Conservation (phyloP, 2,329 filamentous ascomycete species). For the Shiraia bambusicola region DNA sequence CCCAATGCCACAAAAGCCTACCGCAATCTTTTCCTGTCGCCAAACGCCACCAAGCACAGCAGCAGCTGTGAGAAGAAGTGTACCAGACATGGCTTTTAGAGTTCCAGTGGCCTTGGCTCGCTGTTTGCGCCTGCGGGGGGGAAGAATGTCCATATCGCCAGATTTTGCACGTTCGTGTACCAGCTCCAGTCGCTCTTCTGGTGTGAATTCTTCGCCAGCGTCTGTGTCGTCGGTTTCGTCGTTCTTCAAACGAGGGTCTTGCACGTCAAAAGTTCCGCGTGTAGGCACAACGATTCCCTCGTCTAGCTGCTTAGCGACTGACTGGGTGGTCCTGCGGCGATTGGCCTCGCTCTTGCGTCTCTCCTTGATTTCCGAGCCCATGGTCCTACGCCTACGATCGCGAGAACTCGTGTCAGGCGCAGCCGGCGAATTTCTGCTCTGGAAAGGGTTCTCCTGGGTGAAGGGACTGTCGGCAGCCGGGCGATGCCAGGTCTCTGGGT, state of each 20-base stretch:
- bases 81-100: constrained; percentile 66
- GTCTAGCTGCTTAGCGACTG: constrained; percentile 50
- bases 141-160: constrained; percentile 55
- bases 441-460: constrained; percentile 88
- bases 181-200: constrained; percentile 78
- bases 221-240: constrained; percentile 55
- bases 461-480: constrained; percentile 66
- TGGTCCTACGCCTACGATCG: constrained; percentile 56
- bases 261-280: constrained; percentile 61
- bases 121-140: constrained; percentile 36
- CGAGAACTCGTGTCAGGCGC: constrained; percentile 37
- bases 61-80: constrained; percentile 70
- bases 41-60: constrained; percentile 79
- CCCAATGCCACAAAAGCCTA: constrained; percentile 89
- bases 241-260: constrained; percentile 50
- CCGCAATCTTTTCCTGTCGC: constrained; percentile 91
- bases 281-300: constrained; percentile 57
- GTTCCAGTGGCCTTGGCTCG: constrained; percentile 48
- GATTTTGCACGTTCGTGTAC: constrained; percentile 65
- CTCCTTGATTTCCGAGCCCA: constrained; percentile 45
- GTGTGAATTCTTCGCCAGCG: constrained; percentile 88
- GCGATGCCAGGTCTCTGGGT: constrained; percentile 53
- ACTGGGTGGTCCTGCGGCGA: constrained; percentile 48
- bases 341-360: constrained; percentile 47
- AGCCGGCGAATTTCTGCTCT: constrained; percentile 74